Base-by-base conservation (phyloP, 1,284 basidiomycete genomes). In the Stereum hirsutum region DNA sequence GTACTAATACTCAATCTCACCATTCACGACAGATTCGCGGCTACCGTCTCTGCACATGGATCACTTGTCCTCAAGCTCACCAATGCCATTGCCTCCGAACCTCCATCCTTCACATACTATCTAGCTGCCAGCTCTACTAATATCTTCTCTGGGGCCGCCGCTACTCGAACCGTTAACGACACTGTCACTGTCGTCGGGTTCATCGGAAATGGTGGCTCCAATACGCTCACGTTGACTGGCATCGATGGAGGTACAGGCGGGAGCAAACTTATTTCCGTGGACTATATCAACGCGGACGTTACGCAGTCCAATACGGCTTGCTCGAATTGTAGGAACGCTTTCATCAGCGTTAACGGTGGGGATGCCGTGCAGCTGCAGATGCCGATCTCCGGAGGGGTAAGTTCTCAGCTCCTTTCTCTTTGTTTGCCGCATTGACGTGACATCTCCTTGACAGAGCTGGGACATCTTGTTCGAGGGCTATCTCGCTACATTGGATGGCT, bases 251-350 rank as follows among this genome's bases (percentile, higher is more conserved):
- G 68, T 1, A 47, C 55, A 4, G 69, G 69, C 27, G 69, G 69
- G 11, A 66, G 62, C 2, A 70, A 68, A 49, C 59, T 68, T 7
- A 49, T 72, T 26, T 60, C 67, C 6, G 52, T 71, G 32, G 69
- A 71, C 51, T 73, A 71, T 46, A 71, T 71, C 48, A 71, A 72
- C 39, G 70, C 58, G 15, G 69, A 72, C 41, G 59, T 61, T 31
- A 60, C 61, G 6, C 65, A 64, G 53, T 53, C 49, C 42, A 70
- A 71, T 48, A 66, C 63, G 1, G 67, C 53, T 10, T 72, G 70
- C 52, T 67, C 70, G 7, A 72, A 72, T 48, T 72, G 69, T 50
- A 63, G 70, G 27, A 65, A 70, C 45, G 64, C 65, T 14, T 65
- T 63, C 33, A 55, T 72, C 27, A 70, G 68, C 45, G 62, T 72